Conservation (phyloP, 805 yeast species). For the Kuraishia cidri region DNA sequence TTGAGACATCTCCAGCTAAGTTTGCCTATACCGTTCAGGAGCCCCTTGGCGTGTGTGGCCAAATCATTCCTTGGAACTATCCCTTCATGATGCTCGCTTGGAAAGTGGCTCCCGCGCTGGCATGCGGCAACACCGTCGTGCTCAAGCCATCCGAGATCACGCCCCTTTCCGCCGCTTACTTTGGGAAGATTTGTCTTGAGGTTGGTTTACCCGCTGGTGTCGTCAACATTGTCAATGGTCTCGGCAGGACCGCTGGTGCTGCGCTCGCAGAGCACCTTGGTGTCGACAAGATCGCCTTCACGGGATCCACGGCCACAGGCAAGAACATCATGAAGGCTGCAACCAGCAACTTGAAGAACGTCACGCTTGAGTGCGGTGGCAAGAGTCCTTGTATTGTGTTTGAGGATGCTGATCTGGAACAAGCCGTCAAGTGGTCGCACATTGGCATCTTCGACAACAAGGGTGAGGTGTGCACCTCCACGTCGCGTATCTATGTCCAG, state of each 20-base stretch:
- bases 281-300: conserved; percentile 67
- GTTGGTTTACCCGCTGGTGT: conserved; percentile 76
- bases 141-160: conserved; percentile 72
- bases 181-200: conserved; percentile 51
- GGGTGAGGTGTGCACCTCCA: conserved; percentile 39
- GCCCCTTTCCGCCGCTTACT: conserved; percentile 61
- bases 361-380: conserved; percentile 55
- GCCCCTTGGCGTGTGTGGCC: conserved; percentile 71
- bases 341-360: conserved; percentile 41
- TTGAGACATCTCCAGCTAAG: conserved; percentile 43
- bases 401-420: conserved; percentile 44
- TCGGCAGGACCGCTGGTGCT: conserved; percentile 62
- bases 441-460: conserved; percentile 35
- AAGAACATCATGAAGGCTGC: conserved; percentile 65
- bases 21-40: conserved; percentile 44
- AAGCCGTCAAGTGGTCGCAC: conserved; percentile 42
- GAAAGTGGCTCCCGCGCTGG: conserved; percentile 73
- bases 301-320: conserved; percentile 76
- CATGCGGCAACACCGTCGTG: conserved; percentile 66
- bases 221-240: conserved; percentile 63
- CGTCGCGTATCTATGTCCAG: conserved; percentile 35
- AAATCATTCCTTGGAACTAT: conserved; percentile 79
- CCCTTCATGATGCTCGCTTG: conserved; percentile 72
- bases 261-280: conserved; percentile 57
- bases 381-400: conserved; percentile 46